Evolutionary conservation across 805 yeast genomes (phyloP).

Genomic region (Yamadazyma endophytica): DNA sequence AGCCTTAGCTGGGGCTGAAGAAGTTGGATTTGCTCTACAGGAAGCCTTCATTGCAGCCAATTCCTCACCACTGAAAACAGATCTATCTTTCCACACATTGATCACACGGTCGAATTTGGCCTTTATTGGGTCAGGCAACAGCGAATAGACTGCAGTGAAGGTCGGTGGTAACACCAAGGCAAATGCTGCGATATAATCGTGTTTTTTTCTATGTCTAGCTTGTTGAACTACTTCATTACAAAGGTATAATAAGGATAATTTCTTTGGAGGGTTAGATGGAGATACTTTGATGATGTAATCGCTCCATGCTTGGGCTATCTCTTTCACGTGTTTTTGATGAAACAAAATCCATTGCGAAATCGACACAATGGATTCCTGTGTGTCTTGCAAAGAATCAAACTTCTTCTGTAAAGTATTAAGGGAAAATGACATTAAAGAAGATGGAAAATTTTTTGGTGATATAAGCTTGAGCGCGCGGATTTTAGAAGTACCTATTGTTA

Average conservation of each 20-base stretch:
- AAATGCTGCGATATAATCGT: slow-evolving; percentile 58
- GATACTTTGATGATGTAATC: slow-evolving; percentile 16
- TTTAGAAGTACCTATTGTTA: slow-evolving; percentile 1
- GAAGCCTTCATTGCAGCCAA: slow-evolving; percentile 25
- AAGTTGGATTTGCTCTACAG: slow-evolving; percentile 9
- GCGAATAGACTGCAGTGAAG: slow-evolving; percentile 25
- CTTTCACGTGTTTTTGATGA: slow-evolving; percentile 38
- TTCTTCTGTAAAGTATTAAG: slow-evolving; percentile 30
- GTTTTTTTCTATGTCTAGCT: slow-evolving; percentile 57
- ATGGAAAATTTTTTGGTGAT: slow-evolving; percentile 1
- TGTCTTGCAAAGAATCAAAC: slow-evolving; percentile 35
- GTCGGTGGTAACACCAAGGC: slow-evolving; percentile 43
- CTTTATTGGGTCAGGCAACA: slow-evolving; percentile 32
- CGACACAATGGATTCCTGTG: slow-evolving; percentile 44
- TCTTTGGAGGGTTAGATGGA: slow-evolving; percentile 23
- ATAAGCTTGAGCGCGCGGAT: no score
- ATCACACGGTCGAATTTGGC: slow-evolving; percentile 49
- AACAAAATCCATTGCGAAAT: slow-evolving; percentile 45
- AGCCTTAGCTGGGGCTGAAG: slow-evolving; percentile 6
- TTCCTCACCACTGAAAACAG: slow-evolving; percentile 33
- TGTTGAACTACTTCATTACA: slow-evolving; percentile 83
- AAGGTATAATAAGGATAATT: slow-evolving; percentile 59
- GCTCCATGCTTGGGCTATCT: slow-evolving; percentile 34
- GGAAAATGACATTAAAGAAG: slow-evolving; percentile 34
- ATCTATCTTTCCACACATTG: slow-evolving; percentile 55